Conservation (phyloP, 768 basidiomycete genomes). For the Pulveroboletus ravenelii region DNA sequence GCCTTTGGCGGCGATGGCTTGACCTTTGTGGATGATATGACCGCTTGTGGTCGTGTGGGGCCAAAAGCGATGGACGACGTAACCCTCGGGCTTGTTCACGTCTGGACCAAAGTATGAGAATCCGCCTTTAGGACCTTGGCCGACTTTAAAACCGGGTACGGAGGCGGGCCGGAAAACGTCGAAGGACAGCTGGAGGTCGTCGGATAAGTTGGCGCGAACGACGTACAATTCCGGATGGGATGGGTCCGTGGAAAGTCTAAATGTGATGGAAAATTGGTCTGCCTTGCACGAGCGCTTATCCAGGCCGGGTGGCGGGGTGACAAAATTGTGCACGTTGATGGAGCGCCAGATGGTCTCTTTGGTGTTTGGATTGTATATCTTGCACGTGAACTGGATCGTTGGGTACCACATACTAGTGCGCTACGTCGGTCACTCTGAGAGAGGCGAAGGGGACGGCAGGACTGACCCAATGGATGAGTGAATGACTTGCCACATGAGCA, state of each 20-base stretch:
- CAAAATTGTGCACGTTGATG: slow-evolving; percentile 77
- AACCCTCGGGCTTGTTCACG: slow-evolving; percentile 65
- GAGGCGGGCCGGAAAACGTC: slow-evolving; percentile 62
- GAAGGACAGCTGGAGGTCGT: slow-evolving; percentile 77
- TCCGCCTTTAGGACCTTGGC: slow-evolving; percentile 83
- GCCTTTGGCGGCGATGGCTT: slow-evolving; percentile 53
- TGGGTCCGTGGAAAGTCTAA: slow-evolving; percentile 49
- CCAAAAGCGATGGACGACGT: slow-evolving; percentile 91
- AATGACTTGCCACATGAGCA: slow-evolving; percentile 79
- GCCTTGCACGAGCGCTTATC: slow-evolving; percentile 86
- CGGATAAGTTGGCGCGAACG: slow-evolving; percentile 72
- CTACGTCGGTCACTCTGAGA: slow-evolving; percentile 8
- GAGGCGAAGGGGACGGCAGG: slow-evolving; percentile 3
- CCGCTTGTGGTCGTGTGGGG: slow-evolving; percentile 64
- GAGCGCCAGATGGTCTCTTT: slow-evolving; percentile 80
- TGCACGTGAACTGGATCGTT: slow-evolving; percentile 91
- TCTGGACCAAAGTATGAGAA: slow-evolving; percentile 83
- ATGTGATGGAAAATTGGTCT: slow-evolving; percentile 76
- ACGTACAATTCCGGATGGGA: slow-evolving; percentile 74
- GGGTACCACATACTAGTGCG: slow-evolving; percentile 80
- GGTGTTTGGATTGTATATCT: slow-evolving; percentile 74
- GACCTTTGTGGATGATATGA: slow-evolving; percentile 60
- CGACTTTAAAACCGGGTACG: slow-evolving; percentile 88
- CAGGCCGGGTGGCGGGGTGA: slow-evolving; percentile 64
- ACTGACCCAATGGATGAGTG: slow-evolving; percentile 86